These are phyloP conservation scores for Corniculantispora saksenae DNA, from an alignment of 2,329 filamentous ascomycete genomes.

Conservation along the genomic window DNA sequence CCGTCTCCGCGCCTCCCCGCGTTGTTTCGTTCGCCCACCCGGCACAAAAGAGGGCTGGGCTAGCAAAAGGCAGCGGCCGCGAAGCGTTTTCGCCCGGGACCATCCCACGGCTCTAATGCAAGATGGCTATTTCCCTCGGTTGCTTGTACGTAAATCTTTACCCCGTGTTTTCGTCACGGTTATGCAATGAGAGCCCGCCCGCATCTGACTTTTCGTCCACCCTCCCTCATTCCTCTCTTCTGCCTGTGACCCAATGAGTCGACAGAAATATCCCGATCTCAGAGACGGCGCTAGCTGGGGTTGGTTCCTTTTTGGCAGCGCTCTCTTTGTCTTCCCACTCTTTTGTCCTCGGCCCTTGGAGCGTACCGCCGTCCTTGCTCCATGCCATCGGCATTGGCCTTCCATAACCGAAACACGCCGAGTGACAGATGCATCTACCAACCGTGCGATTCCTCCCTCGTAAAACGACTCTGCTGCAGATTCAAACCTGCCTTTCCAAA, in stretches of 20 bases:
- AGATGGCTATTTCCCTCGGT: slow-evolving; percentile 16
- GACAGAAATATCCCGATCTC: background rate
- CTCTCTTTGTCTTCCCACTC: background rate
- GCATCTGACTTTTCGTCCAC: slow-evolving; percentile 3
- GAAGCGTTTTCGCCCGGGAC: slow-evolving; percentile 17
- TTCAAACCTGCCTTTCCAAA: background rate
- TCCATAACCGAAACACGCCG: slow-evolving; percentile 15
- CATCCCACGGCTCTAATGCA: slow-evolving; percentile 7
- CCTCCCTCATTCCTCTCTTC: background rate
- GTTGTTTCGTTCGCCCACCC: background rate
- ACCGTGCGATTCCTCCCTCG: background rate
- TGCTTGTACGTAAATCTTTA: slow-evolving; percentile 17
- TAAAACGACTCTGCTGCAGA: background rate
- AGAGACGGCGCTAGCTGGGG: slow-evolving; percentile 1
- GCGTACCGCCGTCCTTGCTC: background rate
- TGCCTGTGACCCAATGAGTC: background rate
- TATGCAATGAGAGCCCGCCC: background rate
- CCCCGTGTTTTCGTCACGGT: slow-evolving; percentile 17
- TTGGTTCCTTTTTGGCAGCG: no score
- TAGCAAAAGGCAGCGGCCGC: background rate
- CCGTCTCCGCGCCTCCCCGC: slow-evolving; percentile 14
- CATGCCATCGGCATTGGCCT: slow-evolving; percentile 9
- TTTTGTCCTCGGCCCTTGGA: background rate
- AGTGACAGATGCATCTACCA: slow-evolving; percentile 12
- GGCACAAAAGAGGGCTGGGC: background rate